Evolutionary conservation across 2,329 filamentous ascomycete genomes (phyloP), one percentile per base, ranked within the genome.

Genomic region (Neopestalotiopsis clavispora): DNA sequence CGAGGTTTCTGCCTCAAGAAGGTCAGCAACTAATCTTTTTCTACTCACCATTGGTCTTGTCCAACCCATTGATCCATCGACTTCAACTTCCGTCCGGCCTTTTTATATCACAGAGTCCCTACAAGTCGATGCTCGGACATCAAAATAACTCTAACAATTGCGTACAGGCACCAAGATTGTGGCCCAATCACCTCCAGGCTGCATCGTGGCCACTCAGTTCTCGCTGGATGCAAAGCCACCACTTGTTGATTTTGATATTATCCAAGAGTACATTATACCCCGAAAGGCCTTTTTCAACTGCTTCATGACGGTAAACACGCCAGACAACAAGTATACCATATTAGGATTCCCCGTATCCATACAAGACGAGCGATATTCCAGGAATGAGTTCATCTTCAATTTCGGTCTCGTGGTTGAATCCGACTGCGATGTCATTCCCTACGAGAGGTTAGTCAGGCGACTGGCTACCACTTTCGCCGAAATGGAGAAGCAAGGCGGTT

Each of bases 351-450:
- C 96, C 0, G 92, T 98, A 66, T 95, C 94, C 78, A 94, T 98
- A 77, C 90, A 92, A 65, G 89, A 94, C 72, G 87, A 90, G 67
- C 91, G 92, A 74, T 97, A 98, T 77, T 90, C 92, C 76, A 91
- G 96, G 69, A 97, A 97, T 81, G 94, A 97, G 80, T 98, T 98
- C 84, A 97, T 98, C 78, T 99, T 98, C 88, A 98, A 98, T 80
- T 97, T 98, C 78, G 94, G 94, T 69, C 85, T 98, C 59, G 92
- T 97, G 34, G 85, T 97, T 64, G 88, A 92, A 65, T 81, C 81
- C 61, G 84, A 86, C 65, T 83, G 84, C 67, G 93, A 97, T 76
- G 92, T 92, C 78, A 88, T 89, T 63, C 92, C 91, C 42, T 97
- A 94, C 79, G 94, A 95, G 80, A 91, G 91, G 72, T 93, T 98